Evolutionary conservation across 306 rosid species (phyloP), one percentile per base, ranked within the genome.

Genomic region (Gillenia trifoliata): DNA sequence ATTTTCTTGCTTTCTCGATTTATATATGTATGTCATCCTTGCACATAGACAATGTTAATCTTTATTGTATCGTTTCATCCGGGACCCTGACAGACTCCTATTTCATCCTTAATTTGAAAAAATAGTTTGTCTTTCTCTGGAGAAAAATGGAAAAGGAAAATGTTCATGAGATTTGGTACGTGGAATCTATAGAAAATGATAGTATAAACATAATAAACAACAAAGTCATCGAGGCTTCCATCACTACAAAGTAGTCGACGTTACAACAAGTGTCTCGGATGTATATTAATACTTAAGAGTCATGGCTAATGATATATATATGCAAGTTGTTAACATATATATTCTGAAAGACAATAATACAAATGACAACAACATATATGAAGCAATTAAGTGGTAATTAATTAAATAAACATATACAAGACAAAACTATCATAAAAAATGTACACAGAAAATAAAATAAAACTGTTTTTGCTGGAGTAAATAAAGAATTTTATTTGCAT

Each of bases 111-210:
- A n/a, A 0, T 47, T 47, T 5, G 52, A 47, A 4, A 47, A 4
- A 47, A 4, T 4, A 15, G 6, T 47, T 47, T 47, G 1, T 47
- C 52, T 47, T 47, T 17, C 20, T 47, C 20, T 16, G 52, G 40
- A 16, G 23, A 30, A 23, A 33, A 45, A 38, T 0, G 30, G 23
- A 47, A 47, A 5, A 17, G 52, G 16, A 36, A 64, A 38, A 22
- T 45, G 20, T 63, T 22, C 47, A 22, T 52, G 6, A 55, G 62
- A 72, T 59, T 40, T 71, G 77, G 69, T 43, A 19, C 20, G 69
- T 26, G 73, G 76, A 80, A 76, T 71, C 49, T 65, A 36, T 47
- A 7, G 63, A 67, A 81, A 66, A 81, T 66, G 17, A 65, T 66
- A 23, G 11, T 30, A n/a, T n/a, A 22, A 26, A 41, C 54, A 15